Conservation (phyloP, 1,139 yeast species). For the Yamadazyma epiphylla region DNA sequence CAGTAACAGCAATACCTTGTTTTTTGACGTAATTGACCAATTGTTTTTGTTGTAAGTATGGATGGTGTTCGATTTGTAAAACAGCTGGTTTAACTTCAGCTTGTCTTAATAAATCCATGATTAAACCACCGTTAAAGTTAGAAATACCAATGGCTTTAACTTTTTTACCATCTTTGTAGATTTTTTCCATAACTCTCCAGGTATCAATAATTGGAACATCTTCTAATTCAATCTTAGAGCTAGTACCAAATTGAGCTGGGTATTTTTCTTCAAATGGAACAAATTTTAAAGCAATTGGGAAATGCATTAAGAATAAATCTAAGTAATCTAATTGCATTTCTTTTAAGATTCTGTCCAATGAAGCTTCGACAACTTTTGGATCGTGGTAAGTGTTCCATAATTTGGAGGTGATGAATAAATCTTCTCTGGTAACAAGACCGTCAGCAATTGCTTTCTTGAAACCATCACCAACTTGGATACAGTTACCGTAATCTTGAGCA, state of each 20-base stretch:
- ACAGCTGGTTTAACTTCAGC: slow-evolving; percentile 75
- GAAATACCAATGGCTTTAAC: slow-evolving; percentile 80
- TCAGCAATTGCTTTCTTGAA: slow-evolving; percentile 60
- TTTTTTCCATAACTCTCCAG: slow-evolving; percentile 72
- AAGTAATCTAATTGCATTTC: slow-evolving; percentile 68
- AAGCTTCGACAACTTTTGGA: slow-evolving; percentile 54
- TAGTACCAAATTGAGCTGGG: slow-evolving; percentile 68
- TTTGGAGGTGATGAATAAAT: slow-evolving; percentile 72
- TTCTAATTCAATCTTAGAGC: slow-evolving; percentile 58
- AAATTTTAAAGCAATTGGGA: slow-evolving; percentile 73
- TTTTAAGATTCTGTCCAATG: slow-evolving; percentile 57
- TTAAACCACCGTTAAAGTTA: slow-evolving; percentile 67
- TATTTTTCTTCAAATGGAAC: slow-evolving; percentile 71
- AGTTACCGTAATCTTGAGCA: slow-evolving; percentile 78
- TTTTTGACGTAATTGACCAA: slow-evolving; percentile 61
- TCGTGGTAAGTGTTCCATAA: slow-evolving; percentile 79
- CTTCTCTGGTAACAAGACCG: slow-evolving; percentile 68
- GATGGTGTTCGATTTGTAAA: slow-evolving; percentile 90
- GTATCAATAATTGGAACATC: slow-evolving; percentile 73
- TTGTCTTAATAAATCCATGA: slow-evolving; percentile 71
- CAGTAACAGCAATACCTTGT: slow-evolving; percentile 68
- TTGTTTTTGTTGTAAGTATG: slow-evolving; percentile 76
- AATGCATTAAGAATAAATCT: slow-evolving; percentile 74
- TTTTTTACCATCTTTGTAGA: slow-evolving; percentile 37
- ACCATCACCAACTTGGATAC: slow-evolving; percentile 70